Percentiles rank a stretch among this genome's conserved stretches.
Evolutionary conservation across 2,329 filamentous ascomycete genomes (phyloP).

Genomic region (Scolecobasidium constrictum): DNA sequence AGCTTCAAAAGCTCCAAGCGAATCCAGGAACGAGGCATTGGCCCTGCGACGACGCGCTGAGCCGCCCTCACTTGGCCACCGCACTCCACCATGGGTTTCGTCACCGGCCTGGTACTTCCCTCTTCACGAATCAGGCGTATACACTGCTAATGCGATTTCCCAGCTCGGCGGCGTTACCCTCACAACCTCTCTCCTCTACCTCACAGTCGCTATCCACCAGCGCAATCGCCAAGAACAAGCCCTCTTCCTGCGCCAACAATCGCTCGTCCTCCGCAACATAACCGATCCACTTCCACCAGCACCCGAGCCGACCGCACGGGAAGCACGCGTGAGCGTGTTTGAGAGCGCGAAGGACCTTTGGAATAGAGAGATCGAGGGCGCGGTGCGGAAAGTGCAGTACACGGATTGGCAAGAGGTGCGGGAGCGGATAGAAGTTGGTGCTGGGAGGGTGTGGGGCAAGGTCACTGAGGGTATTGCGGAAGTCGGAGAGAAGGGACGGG

Average conservation of each 20-base stretch:
- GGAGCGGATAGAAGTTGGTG: conserved; percentile 15
- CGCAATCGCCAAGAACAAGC: conserved; percentile 35
- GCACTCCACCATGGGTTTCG: conserved; percentile 35
- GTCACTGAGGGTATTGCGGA: conserved; percentile 3
- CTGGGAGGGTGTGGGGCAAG: neutral
- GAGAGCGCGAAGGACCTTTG: conserved; percentile 40
- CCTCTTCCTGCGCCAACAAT: conserved; percentile 34
- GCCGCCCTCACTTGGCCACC: too few relatives aligned
- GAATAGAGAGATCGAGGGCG: conserved; percentile 35
- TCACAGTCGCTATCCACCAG: conserved; percentile 31
- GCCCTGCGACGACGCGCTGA: too few relatives aligned
- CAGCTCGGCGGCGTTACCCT: conserved; percentile 41
- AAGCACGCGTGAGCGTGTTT: conserved; percentile 27
- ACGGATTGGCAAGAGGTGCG: conserved; percentile 33
- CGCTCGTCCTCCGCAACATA: conserved; percentile 30
- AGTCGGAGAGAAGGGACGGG: neutral
- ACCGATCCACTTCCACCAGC: conserved; percentile 30
- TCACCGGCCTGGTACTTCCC: conserved; percentile 35
- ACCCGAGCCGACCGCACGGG: conserved; percentile 27
- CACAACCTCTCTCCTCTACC: conserved; percentile 33
- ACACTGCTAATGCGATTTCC: conserved; percentile 5
- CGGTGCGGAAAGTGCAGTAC: conserved; percentile 31
- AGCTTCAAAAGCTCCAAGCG: neutral
- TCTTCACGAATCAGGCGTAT: conserved; percentile 6
- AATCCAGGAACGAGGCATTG: neutral